These are phyloP conservation scores for Heritiera fomes DNA, from an alignment of 345 rosid species.

Conservation along the genomic window DNA sequence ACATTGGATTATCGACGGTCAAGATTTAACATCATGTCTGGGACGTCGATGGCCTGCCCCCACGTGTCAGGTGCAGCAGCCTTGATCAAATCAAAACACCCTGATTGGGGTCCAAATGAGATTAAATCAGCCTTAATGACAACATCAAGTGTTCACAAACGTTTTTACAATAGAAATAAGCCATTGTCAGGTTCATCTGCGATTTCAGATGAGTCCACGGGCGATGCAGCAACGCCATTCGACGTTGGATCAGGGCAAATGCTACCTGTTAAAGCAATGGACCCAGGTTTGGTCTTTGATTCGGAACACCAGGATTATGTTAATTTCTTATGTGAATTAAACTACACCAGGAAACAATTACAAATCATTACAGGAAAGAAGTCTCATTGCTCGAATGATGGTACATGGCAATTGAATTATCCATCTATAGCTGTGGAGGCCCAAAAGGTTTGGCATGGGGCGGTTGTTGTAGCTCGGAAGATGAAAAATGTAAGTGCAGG, in stretches of 20 bases:
- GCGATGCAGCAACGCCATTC: slow-evolving; percentile 5
- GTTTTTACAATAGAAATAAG: not conserved
- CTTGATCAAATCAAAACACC: slow-evolving; percentile 44
- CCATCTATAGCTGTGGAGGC: slow-evolving; percentile 10
- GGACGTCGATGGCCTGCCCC: slow-evolving; percentile 63
- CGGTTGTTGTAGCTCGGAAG: not conserved
- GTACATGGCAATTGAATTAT: slow-evolving; percentile 3
- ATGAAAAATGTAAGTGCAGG: not conserved
- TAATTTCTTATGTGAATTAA: slow-evolving; percentile 12
- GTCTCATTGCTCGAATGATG: slow-evolving; percentile 6
- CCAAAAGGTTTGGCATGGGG: not conserved
- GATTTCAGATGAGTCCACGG: slow-evolving; percentile 8
- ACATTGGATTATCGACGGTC: not conserved
- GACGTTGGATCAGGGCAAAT: slow-evolving; percentile 52
- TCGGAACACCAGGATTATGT: slow-evolving; percentile 18
- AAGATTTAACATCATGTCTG: slow-evolving; percentile 37
- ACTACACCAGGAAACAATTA: slow-evolving; percentile 13
- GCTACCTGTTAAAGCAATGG: slow-evolving; percentile 42
- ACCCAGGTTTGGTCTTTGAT: slow-evolving; percentile 53
- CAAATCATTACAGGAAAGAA: not conserved
- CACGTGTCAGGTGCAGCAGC: slow-evolving; percentile 52
- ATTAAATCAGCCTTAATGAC: slow-evolving; percentile 55
- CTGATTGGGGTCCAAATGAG: slow-evolving; percentile 52
- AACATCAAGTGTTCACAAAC: slow-evolving; percentile 23
- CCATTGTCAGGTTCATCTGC: not conserved